Evolutionary conservation across 192 early-diverging fungal genomes (phyloP).

Genomic region (Coemansia sp.): DNA sequence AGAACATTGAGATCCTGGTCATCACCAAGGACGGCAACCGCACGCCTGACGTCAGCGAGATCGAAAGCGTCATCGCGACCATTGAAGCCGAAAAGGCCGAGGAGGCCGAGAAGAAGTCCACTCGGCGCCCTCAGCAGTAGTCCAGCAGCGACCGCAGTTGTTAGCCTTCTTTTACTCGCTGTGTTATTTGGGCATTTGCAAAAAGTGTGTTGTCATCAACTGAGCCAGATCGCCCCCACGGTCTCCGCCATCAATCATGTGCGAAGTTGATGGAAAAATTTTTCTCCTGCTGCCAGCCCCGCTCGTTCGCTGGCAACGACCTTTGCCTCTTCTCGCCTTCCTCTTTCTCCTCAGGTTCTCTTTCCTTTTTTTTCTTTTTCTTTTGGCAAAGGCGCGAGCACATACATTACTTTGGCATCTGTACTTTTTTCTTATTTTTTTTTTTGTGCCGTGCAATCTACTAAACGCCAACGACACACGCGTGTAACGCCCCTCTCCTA

Average conservation of each 20-base stretch:
- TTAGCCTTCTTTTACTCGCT: too few relatives aligned
- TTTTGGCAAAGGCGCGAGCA: not conserved
- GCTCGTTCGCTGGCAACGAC: too few relatives aligned
- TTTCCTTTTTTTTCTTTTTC: too few relatives aligned
- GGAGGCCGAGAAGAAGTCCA: conserved; percentile 79
- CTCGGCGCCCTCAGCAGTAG: conserved; percentile 13
- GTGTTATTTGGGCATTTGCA: too few relatives aligned
- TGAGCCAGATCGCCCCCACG: too few relatives aligned
- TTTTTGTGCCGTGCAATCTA: not conserved
- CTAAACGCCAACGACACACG: not conserved
- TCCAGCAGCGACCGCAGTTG: too few relatives aligned
- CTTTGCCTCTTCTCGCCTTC: too few relatives aligned
- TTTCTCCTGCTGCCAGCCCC: too few relatives aligned
- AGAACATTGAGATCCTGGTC: conserved; percentile 98
- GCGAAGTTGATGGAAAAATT: too few relatives aligned
- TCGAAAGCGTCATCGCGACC: conserved; percentile 72
- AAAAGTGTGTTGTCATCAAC: too few relatives aligned
- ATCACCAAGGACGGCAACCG: conserved; percentile 80
- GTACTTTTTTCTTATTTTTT: not conserved
- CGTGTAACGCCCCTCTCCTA: not conserved
- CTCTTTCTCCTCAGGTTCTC: not conserved
- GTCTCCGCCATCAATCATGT: too few relatives aligned
- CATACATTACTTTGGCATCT: not conserved
- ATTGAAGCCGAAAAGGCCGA: conserved; percentile 93
- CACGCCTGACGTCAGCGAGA: conserved; percentile 71